phyloP scores from a whole-genome alignment of 768 basidiomycete genomes.

The Agaricus subrufescens region DNA sequence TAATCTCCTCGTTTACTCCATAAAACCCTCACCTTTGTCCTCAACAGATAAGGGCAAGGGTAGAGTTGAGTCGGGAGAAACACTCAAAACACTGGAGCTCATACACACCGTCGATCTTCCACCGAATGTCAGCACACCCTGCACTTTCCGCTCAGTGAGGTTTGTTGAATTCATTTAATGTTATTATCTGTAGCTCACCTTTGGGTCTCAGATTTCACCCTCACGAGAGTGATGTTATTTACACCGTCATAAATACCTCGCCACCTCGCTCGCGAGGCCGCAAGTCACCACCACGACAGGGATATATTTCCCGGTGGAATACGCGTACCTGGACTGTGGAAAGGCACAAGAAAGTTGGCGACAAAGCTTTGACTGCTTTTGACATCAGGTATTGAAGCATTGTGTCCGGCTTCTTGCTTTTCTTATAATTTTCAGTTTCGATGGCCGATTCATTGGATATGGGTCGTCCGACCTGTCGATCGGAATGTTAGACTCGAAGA shows the following conservation, averaged over 20 bases:
- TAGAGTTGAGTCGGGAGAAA: constrained; percentile 14
- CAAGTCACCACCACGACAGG: constrained; percentile 52
- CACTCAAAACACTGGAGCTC: constrained; percentile 29
- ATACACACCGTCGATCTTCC: constrained; percentile 54
- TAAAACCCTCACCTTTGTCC: constrained; percentile 19
- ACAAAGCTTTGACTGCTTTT: constrained; percentile 81
- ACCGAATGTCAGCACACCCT: constrained; percentile 35
- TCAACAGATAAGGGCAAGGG: constrained; percentile 35
- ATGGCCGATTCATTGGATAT: constrained; percentile 80
- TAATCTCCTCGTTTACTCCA: constrained; percentile 57
- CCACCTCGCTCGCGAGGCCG: constrained; percentile 51
- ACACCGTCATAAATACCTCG: constrained; percentile 67
- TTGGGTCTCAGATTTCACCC: constrained; percentile 49
- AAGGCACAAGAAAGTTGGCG: constrained; percentile 67
- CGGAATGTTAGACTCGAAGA: constrained; percentile 76
- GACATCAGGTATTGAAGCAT: constrained; percentile 68
- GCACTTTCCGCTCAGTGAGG: constrained; percentile 66
- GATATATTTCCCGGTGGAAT: constrained; percentile 73
- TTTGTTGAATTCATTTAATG: constrained; percentile 16
- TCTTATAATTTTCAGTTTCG: constrained; percentile 41
- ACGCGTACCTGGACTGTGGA: constrained; percentile 62
- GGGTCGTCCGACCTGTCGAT: constrained; percentile 86
- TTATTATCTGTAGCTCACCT: not conserved
- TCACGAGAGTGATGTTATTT: constrained; percentile 45
- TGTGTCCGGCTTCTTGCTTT: not conserved